Evolutionary conservation across 495 filamentous ascomycete species (phyloP), one percentile per base, ranked within the genome.

Genomic region (Aspergillus bertholletiae): DNA sequence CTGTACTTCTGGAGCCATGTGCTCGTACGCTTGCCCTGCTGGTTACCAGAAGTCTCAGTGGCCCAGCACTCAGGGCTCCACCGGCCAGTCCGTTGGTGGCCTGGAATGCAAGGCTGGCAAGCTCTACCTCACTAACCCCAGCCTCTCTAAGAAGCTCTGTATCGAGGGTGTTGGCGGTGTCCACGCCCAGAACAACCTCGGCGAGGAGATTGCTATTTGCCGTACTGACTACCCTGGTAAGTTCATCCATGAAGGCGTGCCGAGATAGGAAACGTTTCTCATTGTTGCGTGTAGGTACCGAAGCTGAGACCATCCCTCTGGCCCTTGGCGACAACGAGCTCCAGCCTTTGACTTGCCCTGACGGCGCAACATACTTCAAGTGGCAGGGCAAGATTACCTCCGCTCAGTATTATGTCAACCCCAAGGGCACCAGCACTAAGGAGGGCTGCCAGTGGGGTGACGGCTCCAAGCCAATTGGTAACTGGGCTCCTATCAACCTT

Each of bases 371-470:
- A 40, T 93, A 90, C 80, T 98, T 89, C 80, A 66, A 74, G 44
- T 95, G 89, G 87, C 54, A 89, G 64, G 84, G 82, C 59, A 79
- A 79, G 71, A 21, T 64, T 18, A 97, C 94, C 48, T 92, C 88
- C 28, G 92, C 92, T 44, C 95, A 98, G 74, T 98, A 97, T 81
- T 98, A 98, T 66, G 81, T 97, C 75, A 97, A 97, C 82, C 85
- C 86, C 58, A 75, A 79, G 55, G 90, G 89, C 58, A 75, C 86
- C 15, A 65, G 76, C 15, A 71, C 83, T 39, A 66, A 86, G 59
- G 71, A 92, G 17, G 94, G 85, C 30, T 98, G 94, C 79, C 64
- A 73, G 28, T 97, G 94, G 94, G 83, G 84, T 62, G 80, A 81
- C 56, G 80, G 84, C 62, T 79, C 75, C 60, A 45, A 60, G 40